These are phyloP conservation scores for Ulmus americana DNA, from an alignment of 331 rosid genomes.

Conservation along the genomic window DNA sequence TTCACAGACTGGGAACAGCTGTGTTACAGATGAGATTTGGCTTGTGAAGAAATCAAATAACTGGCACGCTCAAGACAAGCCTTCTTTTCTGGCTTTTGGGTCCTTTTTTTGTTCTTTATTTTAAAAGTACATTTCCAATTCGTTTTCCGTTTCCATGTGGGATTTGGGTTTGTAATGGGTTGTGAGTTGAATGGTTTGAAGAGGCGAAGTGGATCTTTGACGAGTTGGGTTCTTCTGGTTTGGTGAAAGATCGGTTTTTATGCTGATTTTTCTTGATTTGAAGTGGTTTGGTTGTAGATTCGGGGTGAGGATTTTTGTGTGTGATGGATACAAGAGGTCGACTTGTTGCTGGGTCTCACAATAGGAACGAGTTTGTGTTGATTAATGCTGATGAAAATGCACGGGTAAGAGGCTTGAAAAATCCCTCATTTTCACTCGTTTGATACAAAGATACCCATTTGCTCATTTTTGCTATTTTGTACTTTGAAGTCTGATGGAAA, in stretches of 20 bases:
- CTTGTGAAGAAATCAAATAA: conserved; percentile 40
- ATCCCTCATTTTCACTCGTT: neutral
- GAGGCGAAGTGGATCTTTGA: conserved; percentile 39
- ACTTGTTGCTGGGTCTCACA: conserved; percentile 96
- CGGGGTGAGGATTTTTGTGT: conserved; percentile 6
- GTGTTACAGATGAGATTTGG: conserved; percentile 30
- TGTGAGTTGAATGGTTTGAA: conserved; percentile 14
- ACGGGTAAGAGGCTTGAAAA: conserved; percentile 38
- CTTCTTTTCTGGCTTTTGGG: neutral
- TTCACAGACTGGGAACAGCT: conserved; percentile 41
- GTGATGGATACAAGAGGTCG: conserved; percentile 83
- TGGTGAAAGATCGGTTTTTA: conserved; percentile 29
- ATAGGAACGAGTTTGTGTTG: conserved; percentile 91
- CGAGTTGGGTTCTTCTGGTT: conserved; percentile 14
- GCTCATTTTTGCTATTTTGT: neutral
- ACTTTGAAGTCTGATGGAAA: neutral
- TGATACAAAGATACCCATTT: conserved; percentile 2
- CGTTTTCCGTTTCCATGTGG: conserved; percentile 15
- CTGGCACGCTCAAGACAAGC: neutral
- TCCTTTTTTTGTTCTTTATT: neutral
- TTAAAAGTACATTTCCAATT: neutral
- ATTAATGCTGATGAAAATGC: conserved; percentile 95
- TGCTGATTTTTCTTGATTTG: conserved; percentile 18
- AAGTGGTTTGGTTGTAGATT: conserved; percentile 7
- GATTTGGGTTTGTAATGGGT: conserved; percentile 35